Percentiles rank a stretch among this genome's conserved stretches.
Conservation (phyloP, 1,139 yeast genomes). For the Geotrichum macrosporum region DNA sequence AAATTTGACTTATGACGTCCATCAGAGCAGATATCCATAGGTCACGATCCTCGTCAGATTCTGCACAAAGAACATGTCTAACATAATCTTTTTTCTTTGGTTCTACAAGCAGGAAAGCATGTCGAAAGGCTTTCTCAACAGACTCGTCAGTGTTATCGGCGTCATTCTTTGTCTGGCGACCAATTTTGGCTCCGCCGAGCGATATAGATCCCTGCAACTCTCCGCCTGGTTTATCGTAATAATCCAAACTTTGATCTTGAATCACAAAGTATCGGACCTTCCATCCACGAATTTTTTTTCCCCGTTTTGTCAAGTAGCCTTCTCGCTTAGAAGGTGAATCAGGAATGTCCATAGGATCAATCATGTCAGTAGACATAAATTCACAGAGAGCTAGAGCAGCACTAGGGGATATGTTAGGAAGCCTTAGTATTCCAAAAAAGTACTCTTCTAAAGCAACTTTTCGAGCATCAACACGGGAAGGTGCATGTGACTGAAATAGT, state of each 20-base stretch:
- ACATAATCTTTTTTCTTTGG: constrained; percentile 53
- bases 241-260: constrained; percentile 58
- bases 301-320: constrained; percentile 64
- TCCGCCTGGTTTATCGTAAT: constrained; percentile 61
- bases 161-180: constrained; percentile 49
- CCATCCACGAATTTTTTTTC: constrained; percentile 65
- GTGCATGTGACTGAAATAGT: constrained; percentile 55
- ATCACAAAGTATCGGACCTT: constrained; percentile 68
- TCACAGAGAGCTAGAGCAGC: constrained; percentile 55
- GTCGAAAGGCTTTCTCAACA: constrained; percentile 53
- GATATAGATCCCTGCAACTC: constrained; percentile 54
- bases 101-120: constrained; percentile 72
- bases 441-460: constrained; percentile 54
- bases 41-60: constrained; percentile 73
- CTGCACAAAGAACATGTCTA: constrained; percentile 76
- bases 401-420: constrained; percentile 53
- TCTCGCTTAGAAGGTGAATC: constrained; percentile 59
- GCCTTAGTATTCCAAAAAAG: constrained; percentile 40
- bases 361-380: constrained; percentile 65
- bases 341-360: constrained; percentile 59
- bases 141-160: constrained; percentile 47
- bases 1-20: constrained; percentile 38
- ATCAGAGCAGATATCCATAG: constrained; percentile 65
- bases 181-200: constrained; percentile 58
- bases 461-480: constrained; percentile 62